A percentile compares a stretch with the other conserved stretches of the same genome.
These are phyloP conservation scores for Talaromyces ruber DNA, from an alignment of 495 filamentous ascomycete species.

Conservation along the genomic window DNA sequence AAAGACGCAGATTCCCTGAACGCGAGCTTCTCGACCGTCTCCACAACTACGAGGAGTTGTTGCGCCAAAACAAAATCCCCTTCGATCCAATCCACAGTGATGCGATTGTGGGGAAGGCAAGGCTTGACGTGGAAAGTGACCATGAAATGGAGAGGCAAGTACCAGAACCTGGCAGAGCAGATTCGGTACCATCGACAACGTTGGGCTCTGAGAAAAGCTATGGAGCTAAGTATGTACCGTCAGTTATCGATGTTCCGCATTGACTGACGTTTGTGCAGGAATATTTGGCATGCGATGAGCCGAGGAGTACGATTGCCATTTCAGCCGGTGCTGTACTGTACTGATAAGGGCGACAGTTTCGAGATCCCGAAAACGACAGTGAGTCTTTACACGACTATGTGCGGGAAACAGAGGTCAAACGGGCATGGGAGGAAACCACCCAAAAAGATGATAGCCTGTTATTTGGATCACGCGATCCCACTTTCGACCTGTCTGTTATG, in stretches of 20 bases:
- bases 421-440: conserved; percentile 33
- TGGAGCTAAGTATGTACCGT: conserved; percentile 31
- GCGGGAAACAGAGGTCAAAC: conserved; percentile 25
- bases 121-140: conserved; percentile 6
- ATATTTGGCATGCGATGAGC: conserved; percentile 41
- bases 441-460: conserved; percentile 35
- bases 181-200: conserved; percentile 13
- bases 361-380: conserved; percentile 17
- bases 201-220: conserved; percentile 19
- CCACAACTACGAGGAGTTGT: conserved; percentile 42
- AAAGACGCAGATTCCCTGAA: conserved; percentile 44
- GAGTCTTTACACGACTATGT: conserved; percentile 23
- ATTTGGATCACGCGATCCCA: conserved; percentile 32
- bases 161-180: conserved; percentile 7
- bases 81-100: conserved; percentile 43
- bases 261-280: conserved; percentile 19
- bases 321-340: not conserved
- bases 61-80: conserved; percentile 38
- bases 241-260: not conserved
- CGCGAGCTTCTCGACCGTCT: conserved; percentile 45
- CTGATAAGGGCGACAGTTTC: conserved; percentile 15
- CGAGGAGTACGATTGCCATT: conserved; percentile 27
- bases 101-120: conserved; percentile 10
- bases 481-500: conserved; percentile 34
- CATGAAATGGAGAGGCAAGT: conserved; percentile 20